phyloP scores from a whole-genome alignment of 75 land plant species.

The Sequoia sempervirens region DNA sequence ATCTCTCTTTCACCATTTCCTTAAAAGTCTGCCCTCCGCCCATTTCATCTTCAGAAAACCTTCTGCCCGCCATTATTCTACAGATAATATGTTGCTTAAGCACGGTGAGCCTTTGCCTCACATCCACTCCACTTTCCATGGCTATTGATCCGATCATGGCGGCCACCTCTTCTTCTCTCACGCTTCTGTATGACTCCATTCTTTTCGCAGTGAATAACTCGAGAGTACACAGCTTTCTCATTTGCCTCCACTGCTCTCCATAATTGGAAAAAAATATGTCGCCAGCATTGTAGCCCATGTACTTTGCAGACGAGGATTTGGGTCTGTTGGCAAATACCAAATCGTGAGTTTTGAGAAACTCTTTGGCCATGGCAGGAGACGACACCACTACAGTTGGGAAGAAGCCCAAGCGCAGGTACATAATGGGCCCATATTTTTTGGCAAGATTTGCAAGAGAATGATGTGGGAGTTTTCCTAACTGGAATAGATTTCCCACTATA shows the following conservation, averaged over 20 bases:
- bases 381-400: slow-evolving; percentile 14
- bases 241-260: not conserved
- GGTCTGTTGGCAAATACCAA: slow-evolving; percentile 26
- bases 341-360: slow-evolving; percentile 39
- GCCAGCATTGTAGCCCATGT: not conserved
- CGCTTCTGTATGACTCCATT: not conserved
- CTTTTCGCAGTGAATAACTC: slow-evolving; percentile 16
- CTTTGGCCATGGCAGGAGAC: slow-evolving; percentile 31
- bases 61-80: slow-evolving; percentile 5
- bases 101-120: not conserved
- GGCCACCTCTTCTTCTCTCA: not conserved
- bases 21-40: not conserved
- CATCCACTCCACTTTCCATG: not conserved
- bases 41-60: not conserved
- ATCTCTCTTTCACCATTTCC: not conserved
- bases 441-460: not conserved
- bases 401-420: slow-evolving; percentile 16
- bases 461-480: not conserved
- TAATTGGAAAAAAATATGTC: not conserved
- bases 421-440: slow-evolving; percentile 17
- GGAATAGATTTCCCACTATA: slow-evolving; percentile 15
- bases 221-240: not conserved
- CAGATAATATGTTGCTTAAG: not conserved
- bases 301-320: not conserved
- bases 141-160: not conserved